Percentiles rank a stretch among this genome's conserved stretches.
Conservation (phyloP, 2,329 filamentous ascomycete species). For the Colletotrichum phormii region DNA sequence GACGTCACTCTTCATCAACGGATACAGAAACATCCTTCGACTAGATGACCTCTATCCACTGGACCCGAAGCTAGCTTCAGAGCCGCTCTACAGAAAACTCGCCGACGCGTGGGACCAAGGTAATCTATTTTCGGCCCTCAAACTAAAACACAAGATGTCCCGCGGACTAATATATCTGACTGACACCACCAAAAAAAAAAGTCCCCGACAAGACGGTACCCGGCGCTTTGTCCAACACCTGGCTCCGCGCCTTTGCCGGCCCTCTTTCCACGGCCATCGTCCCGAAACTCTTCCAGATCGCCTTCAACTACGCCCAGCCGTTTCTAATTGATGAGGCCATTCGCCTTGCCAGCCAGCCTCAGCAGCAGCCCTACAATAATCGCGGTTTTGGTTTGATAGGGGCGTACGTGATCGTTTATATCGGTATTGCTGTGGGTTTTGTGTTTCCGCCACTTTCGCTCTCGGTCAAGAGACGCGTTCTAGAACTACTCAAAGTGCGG, state of each 20-base stretch:
- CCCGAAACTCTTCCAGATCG: constrained; percentile 40
- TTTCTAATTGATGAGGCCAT: constrained; percentile 42
- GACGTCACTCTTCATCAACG: constrained; percentile 60
- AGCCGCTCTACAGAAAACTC: constrained; percentile 35
- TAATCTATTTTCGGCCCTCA: constrained; percentile 5
- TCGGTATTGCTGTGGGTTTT: constrained; percentile 41
- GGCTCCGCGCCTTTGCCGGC: constrained; percentile 28
- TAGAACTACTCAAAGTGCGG: background rate
- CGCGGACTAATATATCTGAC: constrained; percentile 23
- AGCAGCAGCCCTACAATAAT: constrained; percentile 38
- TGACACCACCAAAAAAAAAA: background rate
- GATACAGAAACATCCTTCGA: constrained; percentile 55
- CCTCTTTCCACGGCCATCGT: constrained; percentile 20
- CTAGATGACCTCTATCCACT: constrained; percentile 49
- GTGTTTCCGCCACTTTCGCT: background rate
- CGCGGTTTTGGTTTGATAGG: constrained; percentile 43
- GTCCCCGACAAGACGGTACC: constrained; percentile 38
- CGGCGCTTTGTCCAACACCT: constrained; percentile 34
- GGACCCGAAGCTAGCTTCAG: constrained; percentile 38
- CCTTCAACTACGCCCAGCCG: constrained; percentile 43
- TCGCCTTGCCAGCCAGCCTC: constrained; percentile 35
- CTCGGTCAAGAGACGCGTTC: background rate
- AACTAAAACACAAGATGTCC: background rate
- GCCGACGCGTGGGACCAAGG: constrained; percentile 39
- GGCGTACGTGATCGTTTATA: constrained; percentile 43